Evolutionary conservation across 179 eudicot genomes (phyloP), one percentile per base, ranked within the genome.

Genomic region (Nepenthes alata): DNA sequence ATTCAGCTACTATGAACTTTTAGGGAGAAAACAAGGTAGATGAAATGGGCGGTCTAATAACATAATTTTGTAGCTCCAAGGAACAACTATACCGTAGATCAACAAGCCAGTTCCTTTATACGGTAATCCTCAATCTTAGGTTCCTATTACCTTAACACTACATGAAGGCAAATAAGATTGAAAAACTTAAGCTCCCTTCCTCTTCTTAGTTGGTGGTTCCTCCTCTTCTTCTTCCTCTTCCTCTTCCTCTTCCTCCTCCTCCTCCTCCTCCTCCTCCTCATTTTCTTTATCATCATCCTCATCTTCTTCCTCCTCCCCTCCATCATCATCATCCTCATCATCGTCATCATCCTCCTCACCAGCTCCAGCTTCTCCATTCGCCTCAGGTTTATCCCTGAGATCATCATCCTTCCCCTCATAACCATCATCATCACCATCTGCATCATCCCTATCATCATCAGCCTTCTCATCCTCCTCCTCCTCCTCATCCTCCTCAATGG

Each of bases 321-420:
- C 83, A 61, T 74, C 78, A 35, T 76, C 88, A 65, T 75, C 89
- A 38, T 74, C 88, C 34, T 80, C 85, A 55, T 78, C 76, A 55
- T 76, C 83, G 12, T 74, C 79, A 15, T 68, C 80, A 6, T 67
- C 85, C 15, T 78, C 82, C 37, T 72, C 79, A 8, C 76, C 83
- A 35, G 57, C 70, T 57, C 57, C 75, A 61, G 67, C 81, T 66
- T 65, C 81, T 44, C 71, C 81, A 12, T 75, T 74, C 2, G 38
- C 71, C 47, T 75, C 75, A 50, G 3, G n/a, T 49, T 70, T 76
- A 12, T 65, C 76, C 2, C 51, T 59, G 7, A 41, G 35, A 3
- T 65, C 62, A 8, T 52, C 71, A 3, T 34, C 78, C 13, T 67
- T 76, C 0, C 64, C 78, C 6, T 67, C 84, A 3, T 54, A 74